phyloP scores from a whole-genome alignment of 2,329 filamentous ascomycete species.

The Trichoderma harzianum region DNA sequence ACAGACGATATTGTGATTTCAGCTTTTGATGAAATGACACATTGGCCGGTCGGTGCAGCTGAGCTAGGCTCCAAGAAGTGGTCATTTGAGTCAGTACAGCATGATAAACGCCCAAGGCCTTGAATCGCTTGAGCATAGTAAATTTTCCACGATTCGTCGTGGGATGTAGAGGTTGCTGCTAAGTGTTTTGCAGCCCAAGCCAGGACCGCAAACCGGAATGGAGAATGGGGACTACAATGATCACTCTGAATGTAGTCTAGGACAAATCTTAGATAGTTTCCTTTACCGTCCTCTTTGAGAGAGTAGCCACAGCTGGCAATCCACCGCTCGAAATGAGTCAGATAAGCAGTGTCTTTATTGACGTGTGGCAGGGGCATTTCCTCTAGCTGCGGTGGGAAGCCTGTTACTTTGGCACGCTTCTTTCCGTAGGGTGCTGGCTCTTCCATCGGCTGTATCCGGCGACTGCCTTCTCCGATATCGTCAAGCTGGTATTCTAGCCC shows the following conservation, averaged over 20 bases:
- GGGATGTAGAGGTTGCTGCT: background rate
- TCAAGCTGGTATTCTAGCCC: background rate
- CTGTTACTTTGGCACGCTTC: background rate
- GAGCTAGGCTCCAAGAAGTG: background rate
- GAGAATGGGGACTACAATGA: background rate
- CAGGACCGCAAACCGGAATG: background rate
- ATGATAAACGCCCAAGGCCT: background rate
- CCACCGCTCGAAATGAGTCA: constrained; percentile 4
- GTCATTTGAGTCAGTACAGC: background rate
- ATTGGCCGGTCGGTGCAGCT: background rate
- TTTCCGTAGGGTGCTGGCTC: background rate
- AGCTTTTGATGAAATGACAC: background rate
- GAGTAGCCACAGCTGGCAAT: constrained; percentile 1
- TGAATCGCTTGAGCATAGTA: background rate
- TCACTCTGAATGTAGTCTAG: background rate
- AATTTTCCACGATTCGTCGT: background rate
- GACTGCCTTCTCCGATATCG: background rate
- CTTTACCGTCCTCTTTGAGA: constrained; percentile 6
- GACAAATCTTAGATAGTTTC: constrained; percentile 5
- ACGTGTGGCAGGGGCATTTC: background rate
- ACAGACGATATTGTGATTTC: background rate
- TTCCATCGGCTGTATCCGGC: background rate
- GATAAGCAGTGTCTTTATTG: background rate
- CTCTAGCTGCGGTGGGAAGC: background rate
- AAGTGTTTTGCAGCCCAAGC: background rate